Percentiles rank a stretch among this genome's conserved stretches.
phyloP scores from a whole-genome alignment of 495 filamentous ascomycete genomes.

The Lasiosphaeria miniovina region DNA sequence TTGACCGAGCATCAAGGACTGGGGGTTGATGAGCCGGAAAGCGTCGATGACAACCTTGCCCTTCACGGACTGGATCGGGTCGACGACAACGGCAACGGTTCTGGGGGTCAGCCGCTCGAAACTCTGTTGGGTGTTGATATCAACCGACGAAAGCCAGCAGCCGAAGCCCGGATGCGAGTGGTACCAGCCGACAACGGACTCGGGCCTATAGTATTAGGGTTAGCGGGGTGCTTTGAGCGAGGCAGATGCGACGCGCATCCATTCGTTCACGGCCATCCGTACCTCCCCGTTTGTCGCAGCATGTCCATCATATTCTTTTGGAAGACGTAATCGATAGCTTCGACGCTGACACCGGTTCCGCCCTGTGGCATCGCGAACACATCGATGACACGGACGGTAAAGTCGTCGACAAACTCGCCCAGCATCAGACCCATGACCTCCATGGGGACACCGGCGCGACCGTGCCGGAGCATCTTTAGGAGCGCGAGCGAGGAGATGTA shows the following conservation, averaged over 20 bases:
- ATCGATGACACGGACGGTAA: slow-evolving; percentile 95
- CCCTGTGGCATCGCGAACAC: slow-evolving; percentile 99
- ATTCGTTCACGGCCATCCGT: slow-evolving; percentile 28
- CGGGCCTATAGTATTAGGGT: slow-evolving; percentile 56
- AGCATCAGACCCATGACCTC: slow-evolving; percentile 99
- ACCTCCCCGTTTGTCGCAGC: slow-evolving; percentile 95
- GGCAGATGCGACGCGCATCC: background rate
- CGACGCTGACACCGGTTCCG: slow-evolving; percentile 95
- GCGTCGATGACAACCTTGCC: slow-evolving; percentile 99
- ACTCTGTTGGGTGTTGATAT: slow-evolving; percentile 99
- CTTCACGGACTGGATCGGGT: slow-evolving; percentile 98
- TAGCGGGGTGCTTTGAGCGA: background rate
- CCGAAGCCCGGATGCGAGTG: slow-evolving; percentile 99
- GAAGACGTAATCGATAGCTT: slow-evolving; percentile 96
- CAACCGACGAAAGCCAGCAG: slow-evolving; percentile 97
- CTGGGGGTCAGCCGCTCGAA: slow-evolving; percentile 97
- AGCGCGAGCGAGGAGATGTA: slow-evolving; percentile 97
- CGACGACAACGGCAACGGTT: slow-evolving; percentile 94
- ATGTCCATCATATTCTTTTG: slow-evolving; percentile 99
- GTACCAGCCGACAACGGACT: slow-evolving; percentile 98
- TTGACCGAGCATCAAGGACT: slow-evolving; percentile 96
- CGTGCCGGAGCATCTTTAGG: slow-evolving; percentile 97
- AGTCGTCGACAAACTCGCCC: slow-evolving; percentile 98
- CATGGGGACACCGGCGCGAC: slow-evolving; percentile 96
- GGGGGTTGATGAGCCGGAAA: slow-evolving; percentile 97